Base-by-base conservation (phyloP, 371 early-diverging fungal species). In the Rhizopus arrhizus region DNA sequence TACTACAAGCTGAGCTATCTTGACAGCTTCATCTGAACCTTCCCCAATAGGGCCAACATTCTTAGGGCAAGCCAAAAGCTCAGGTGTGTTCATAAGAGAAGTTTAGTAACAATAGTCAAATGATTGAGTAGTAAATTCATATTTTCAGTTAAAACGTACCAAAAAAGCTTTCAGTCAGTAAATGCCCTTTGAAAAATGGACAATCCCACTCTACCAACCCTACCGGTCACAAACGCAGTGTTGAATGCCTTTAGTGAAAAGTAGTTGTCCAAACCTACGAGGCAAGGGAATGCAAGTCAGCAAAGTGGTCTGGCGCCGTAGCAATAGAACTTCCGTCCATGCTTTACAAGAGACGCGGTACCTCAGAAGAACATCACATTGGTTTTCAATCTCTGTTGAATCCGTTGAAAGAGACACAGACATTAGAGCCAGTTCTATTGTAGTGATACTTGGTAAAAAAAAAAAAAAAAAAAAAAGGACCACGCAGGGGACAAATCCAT, bases 271-370 rank as follows among this genome's bases (percentile, higher is more conserved):
- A 36, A 36, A 36, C 53, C 41, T 40, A 22, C 38, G 53, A 53
- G 53, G 53, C 41, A 53, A 53, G 12, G 53, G 22, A 53, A 22
- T 53, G 40, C 53, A 53, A 53, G 53, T 53, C 53, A 28, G 41
- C 38, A 40, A 53, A 40, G 41, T 9, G 40, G 41, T 53, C 53
- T 53, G 28, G 28, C 53, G 53, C 40, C 53, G 28, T 53, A 4
- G 40, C 5, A 40, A 40, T 53, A 38, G 28, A 7, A 38, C 53
- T 53, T 53, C 40, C 40, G 41, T 22, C 53, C 29, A 53, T 28
- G 28, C 7, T 22, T 40, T 40, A 53, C 16, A 53, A 40, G 10
- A 53, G 16, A 35, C 53, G 12, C 4, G 40, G 38, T 53, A 53
- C 15, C 53, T 53, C 38, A 28, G 28, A 40, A 53, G 53, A 53